phyloP scores from a whole-genome alignment of 176 grass and related monocot species.

The Eragrostis nindensis region DNA sequence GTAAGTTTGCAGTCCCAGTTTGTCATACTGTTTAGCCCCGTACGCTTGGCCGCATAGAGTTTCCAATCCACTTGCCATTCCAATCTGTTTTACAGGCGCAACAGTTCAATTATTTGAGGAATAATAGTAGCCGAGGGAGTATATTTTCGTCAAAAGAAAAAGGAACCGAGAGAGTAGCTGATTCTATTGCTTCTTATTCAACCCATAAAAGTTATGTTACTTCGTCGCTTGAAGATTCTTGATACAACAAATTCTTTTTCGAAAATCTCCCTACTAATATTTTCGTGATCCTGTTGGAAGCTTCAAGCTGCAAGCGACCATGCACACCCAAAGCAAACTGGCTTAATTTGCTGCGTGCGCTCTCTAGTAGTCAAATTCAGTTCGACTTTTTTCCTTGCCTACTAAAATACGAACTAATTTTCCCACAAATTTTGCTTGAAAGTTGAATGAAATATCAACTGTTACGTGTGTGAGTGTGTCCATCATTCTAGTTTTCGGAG shows the following conservation, averaged over 20 bases:
- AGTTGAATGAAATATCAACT: background rate
- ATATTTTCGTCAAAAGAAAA: background rate
- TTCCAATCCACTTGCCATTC: constrained; percentile 89
- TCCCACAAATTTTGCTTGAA: background rate
- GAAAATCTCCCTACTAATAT: too few species aligned
- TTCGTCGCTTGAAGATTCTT: background rate
- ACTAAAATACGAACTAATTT: background rate
- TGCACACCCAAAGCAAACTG: background rate
- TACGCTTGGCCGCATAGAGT: constrained; percentile 92
- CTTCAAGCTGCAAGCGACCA: background rate
- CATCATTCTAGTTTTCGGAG: too few species aligned
- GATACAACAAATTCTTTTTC: too few species aligned
- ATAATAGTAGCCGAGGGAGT: background rate
- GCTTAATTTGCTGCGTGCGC: background rate
- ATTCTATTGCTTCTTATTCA: background rate
- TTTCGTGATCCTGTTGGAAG: background rate
- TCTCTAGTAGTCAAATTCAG: background rate
- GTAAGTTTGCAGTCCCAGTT: constrained; percentile 72
- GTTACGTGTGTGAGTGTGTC: background rate
- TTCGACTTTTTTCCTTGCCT: background rate
- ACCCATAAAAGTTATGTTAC: too few species aligned
- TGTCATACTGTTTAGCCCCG: constrained; percentile 72
- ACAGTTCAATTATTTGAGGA: background rate
- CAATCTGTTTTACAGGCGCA: constrained; percentile 60
- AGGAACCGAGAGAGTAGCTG: too few species aligned